These are phyloP conservation scores for Heterobasidion annosum DNA, from an alignment of 1,284 basidiomycete genomes.

Conservation along the genomic window DNA sequence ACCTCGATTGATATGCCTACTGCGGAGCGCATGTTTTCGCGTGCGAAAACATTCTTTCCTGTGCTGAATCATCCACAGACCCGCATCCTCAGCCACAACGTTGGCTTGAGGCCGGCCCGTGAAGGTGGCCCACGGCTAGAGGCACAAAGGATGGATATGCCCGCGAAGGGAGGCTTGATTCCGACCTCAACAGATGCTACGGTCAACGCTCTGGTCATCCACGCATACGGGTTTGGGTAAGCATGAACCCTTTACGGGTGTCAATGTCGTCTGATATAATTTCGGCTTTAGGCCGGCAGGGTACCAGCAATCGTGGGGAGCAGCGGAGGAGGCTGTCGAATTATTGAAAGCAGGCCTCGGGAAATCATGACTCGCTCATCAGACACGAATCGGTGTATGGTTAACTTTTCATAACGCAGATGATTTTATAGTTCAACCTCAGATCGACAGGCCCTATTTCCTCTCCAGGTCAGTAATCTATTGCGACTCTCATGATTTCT, in stretches of 20 bases:
- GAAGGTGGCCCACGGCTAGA: constrained; percentile 66
- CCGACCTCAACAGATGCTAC: constrained; percentile 16
- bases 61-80: constrained; percentile 24
- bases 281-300: constrained; percentile 47
- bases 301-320: constrained; percentile 70
- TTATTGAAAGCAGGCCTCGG: constrained; percentile 11
- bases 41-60: constrained; percentile 29
- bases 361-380: background rate
- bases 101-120: constrained; percentile 65
- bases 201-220: constrained; percentile 41
- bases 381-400: background rate
- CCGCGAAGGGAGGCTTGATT: constrained; percentile 23
- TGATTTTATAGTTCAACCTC: too few relatives aligned
- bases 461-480: too few relatives aligned
- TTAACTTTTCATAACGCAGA: too few relatives aligned
- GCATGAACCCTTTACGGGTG: constrained; percentile 11
- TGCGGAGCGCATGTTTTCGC: constrained; percentile 35
- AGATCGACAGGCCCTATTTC: too few relatives aligned
- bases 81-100: constrained; percentile 49
- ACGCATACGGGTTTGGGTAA: constrained; percentile 58
- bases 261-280: background rate
- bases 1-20: constrained; percentile 32
- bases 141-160: constrained; percentile 37
- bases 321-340: constrained; percentile 37
- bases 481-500: too few relatives aligned